Evolutionary conservation across 176 grass and related monocot genomes (phyloP).

Genomic region (Zea luxurians): DNA sequence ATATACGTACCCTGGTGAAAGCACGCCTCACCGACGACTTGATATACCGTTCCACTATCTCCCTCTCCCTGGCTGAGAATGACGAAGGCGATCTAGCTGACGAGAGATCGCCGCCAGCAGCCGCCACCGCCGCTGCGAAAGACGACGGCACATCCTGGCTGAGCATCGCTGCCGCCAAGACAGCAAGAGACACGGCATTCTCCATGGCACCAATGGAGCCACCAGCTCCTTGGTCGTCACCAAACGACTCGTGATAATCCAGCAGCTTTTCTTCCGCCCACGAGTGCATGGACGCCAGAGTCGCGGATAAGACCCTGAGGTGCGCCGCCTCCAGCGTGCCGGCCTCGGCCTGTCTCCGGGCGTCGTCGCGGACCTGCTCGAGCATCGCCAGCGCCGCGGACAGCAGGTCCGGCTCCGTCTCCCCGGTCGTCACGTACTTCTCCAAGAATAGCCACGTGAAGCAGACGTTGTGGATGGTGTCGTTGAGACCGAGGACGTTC

Average conservation of each 20-base stretch:
- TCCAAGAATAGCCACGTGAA: slow-evolving; percentile 75
- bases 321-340: slow-evolving; percentile 41
- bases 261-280: slow-evolving; percentile 68
- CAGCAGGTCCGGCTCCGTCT: slow-evolving; percentile 51
- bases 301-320: slow-evolving; percentile 48
- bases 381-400: slow-evolving; percentile 59
- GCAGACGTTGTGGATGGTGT: slow-evolving; percentile 60
- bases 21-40: slow-evolving; percentile 56
- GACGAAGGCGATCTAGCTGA: background rate
- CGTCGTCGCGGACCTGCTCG: slow-evolving; percentile 44
- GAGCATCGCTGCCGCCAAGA: slow-evolving; percentile 45
- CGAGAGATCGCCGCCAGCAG: background rate
- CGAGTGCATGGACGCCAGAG: slow-evolving; percentile 45
- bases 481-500: slow-evolving; percentile 53
- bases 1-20: slow-evolving; percentile 51
- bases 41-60: slow-evolving; percentile 54
- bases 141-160: slow-evolving; percentile 39
- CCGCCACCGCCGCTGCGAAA: background rate
- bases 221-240: background rate
- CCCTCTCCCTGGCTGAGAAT: background rate
- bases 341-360: slow-evolving; percentile 4
- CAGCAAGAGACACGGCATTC: slow-evolving; percentile 45
- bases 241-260: slow-evolving; percentile 62
- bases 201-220: slow-evolving; percentile 44
- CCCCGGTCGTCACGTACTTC: slow-evolving; percentile 53